These are phyloP conservation scores for Fusarium sp. DNA, from an alignment of 2,329 filamentous ascomycete species.

Conservation along the genomic window DNA sequence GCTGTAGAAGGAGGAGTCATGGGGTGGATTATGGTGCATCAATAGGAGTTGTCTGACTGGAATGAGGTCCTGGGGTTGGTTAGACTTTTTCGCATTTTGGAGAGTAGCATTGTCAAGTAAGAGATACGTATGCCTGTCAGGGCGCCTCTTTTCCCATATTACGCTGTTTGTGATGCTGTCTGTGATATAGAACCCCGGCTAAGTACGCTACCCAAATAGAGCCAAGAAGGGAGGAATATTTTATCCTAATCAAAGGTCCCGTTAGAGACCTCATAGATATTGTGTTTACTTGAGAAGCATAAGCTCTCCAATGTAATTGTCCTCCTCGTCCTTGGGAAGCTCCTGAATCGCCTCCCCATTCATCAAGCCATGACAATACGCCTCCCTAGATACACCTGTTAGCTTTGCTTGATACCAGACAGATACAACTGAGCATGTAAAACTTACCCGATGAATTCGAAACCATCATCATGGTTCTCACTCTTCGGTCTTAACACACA, in stretches of 20 bases:
- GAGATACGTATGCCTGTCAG: background rate
- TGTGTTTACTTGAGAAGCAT: background rate
- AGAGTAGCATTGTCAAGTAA: background rate
- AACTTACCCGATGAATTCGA: constrained; percentile 40
- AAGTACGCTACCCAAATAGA: too few species aligned
- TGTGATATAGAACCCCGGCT: background rate
- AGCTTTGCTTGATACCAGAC: background rate
- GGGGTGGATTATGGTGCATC: background rate
- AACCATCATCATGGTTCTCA: background rate
- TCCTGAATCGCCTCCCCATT: constrained; percentile 20
- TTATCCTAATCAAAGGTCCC: too few species aligned
- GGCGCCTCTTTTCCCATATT: background rate
- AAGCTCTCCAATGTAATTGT: background rate
- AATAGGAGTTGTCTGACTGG: background rate
- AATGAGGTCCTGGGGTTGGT: background rate
- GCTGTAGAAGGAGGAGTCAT: background rate
- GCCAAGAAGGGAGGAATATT: background rate
- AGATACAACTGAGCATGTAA: too few species aligned
- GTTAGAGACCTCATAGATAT: background rate
- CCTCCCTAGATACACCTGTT: constrained; percentile 17
- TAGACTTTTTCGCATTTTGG: background rate
- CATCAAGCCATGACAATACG: constrained; percentile 37
- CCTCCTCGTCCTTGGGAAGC: background rate
- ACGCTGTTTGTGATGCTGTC: accelerated
- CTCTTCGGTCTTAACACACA: constrained; percentile 23